Base-by-base conservation (phyloP, 305 asterid genomes). In the Stenogyne calaminthoides region DNA sequence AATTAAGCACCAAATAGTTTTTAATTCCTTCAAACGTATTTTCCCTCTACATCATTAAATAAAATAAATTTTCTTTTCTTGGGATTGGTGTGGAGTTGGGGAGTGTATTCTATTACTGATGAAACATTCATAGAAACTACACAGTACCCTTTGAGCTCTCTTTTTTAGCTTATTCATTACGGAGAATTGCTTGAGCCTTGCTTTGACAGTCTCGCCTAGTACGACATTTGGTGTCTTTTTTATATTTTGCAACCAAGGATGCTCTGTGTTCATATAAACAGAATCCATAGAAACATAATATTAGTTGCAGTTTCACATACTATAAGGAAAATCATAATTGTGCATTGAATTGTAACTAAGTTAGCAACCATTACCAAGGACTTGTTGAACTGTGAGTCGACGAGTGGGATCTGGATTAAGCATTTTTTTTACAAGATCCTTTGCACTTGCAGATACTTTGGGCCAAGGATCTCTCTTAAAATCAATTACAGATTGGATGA, bases 391-490 rank as follows among this genome's bases (percentile, higher is more conserved):
- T 42, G 96, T 83, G 64, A 90, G 90, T 47, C 98, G 88, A 44
- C 56, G 82, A 70, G 65, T 84, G 39, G 98, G 93, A 77, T 90
- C 92, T 14, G 91, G 96, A 70, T 92, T 85, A 40, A 91, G 96
- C 98, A 92, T 92, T 81, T 87, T 92, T 91, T 83, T 92, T n/a
- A 92, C 93, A 18, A 92, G 98, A 79, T 92, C 96, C 80, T 92
- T 90, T 16, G 98, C 98, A 77, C 71, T 83, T 73, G 86, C 90
- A 0, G 98, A 92, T 67, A 92, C 91, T 78, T 85, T 86, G 55
- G 96, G 98, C 98, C 98, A 92, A 42, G 96, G 98, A 80, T 88
- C 96, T 77, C 96, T 85, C 81, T 87, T 90, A 58, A 90, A 92
- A 76, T 90, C 92, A 83, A 92, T 72, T 22, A 81, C 88, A 76